Conservation (phyloP, 768 basidiomycete species). For the Lanmaoa rubissima region DNA sequence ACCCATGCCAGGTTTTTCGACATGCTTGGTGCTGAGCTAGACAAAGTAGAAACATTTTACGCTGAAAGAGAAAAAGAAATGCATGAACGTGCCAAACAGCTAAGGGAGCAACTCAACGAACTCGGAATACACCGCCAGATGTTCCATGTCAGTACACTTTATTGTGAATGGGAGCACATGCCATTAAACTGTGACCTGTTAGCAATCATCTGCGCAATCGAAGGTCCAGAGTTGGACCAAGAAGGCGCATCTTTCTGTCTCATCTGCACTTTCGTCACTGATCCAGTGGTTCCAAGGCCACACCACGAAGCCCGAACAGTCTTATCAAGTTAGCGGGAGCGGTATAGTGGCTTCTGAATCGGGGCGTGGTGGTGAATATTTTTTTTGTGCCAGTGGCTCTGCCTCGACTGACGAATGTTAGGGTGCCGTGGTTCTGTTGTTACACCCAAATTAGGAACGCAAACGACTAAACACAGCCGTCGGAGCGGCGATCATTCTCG, state of each 20-base stretch:
- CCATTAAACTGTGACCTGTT: neutral
- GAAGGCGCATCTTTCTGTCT: neutral
- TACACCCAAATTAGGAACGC: neutral
- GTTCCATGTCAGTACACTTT: slow-evolving; percentile 45
- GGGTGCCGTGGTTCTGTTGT: neutral
- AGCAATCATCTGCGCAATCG: slow-evolving; percentile 11
- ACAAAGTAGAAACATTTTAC: slow-evolving; percentile 86
- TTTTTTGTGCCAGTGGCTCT: neutral
- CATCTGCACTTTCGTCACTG: slow-evolving; percentile 2
- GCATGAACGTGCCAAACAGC: slow-evolving; percentile 40
- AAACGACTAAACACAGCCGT: neutral
- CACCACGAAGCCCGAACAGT: neutral
- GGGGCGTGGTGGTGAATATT: slow-evolving; percentile 11
- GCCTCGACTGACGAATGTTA: neutral
- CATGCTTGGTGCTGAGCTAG: slow-evolving; percentile 70
- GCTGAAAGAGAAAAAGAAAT: slow-evolving; percentile 63
- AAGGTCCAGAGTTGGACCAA: slow-evolving; percentile 11
- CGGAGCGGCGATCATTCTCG: neutral
- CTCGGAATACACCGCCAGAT: slow-evolving; percentile 63
- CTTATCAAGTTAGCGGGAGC: neutral
- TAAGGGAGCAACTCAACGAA: slow-evolving; percentile 71
- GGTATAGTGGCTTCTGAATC: slow-evolving; percentile 18
- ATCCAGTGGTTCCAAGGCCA: neutral
- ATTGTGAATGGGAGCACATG: too few species aligned
- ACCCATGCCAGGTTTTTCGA: slow-evolving; percentile 71